Conservation (phyloP, 2,329 filamentous ascomycete genomes). For the Calcarisporium arbuscula region DNA sequence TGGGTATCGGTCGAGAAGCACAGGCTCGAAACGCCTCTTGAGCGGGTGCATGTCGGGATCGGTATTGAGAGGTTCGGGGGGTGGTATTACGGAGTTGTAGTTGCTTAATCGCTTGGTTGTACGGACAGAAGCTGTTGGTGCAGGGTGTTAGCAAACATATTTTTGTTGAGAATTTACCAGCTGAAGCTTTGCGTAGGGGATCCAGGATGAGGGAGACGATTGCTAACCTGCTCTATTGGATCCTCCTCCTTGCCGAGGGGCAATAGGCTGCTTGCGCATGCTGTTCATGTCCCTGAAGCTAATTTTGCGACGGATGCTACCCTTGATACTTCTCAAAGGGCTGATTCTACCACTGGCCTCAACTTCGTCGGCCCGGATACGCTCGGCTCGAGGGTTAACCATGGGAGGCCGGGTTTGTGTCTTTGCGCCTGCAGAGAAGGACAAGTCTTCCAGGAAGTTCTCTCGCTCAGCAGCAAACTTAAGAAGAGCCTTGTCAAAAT, state of each 20-base stretch:
- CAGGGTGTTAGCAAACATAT: conserved; percentile 20
- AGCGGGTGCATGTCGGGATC: conserved; percentile 94
- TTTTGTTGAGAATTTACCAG: conserved; percentile 10
- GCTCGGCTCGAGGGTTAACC: conserved; percentile 73
- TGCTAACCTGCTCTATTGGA: conserved; percentile 36
- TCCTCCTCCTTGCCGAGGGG: conserved; percentile 68
- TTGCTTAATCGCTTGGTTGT: conserved; percentile 88
- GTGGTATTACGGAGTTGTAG: conserved; percentile 96
- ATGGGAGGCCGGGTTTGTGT: conserved; percentile 63
- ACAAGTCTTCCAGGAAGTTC: conserved; percentile 85
- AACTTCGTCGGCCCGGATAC: conserved; percentile 69
- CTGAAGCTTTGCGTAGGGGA: not conserved
- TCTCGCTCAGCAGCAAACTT: conserved; percentile 97
- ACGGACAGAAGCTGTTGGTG: conserved; percentile 54
- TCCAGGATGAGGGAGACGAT: conserved; percentile 4
- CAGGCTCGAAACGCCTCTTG: conserved; percentile 88
- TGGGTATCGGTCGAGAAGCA: conserved; percentile 91
- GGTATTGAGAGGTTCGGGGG: conserved; percentile 81
- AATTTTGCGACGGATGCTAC: conserved; percentile 86
- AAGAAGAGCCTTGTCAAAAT: conserved; percentile 86
- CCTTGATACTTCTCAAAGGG: conserved; percentile 58
- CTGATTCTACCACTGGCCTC: conserved; percentile 46
- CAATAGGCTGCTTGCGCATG: conserved; percentile 75
- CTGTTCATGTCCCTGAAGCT: conserved; percentile 95
- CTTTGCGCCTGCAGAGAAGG: conserved; percentile 78